Evolutionary conservation across 2,329 filamentous ascomycete species (phyloP).

Genomic region (Diaporthe amygdali): DNA sequence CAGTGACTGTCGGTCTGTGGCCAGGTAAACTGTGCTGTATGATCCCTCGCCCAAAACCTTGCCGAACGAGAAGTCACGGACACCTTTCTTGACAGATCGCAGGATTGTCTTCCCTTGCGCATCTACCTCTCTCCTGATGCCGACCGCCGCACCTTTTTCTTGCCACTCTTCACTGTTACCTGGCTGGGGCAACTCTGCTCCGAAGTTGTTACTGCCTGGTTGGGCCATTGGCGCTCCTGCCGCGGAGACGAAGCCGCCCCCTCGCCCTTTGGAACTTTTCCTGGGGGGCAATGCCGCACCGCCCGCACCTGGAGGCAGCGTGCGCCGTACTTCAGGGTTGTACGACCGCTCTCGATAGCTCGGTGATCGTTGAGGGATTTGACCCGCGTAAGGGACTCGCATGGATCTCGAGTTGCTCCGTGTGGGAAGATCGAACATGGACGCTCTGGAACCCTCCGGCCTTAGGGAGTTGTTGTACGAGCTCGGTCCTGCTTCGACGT

Average conservation of each 20-base stretch:
- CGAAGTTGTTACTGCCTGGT: conserved; percentile 32
- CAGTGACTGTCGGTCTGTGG: conserved; percentile 89
- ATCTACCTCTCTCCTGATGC: conserved; percentile 82
- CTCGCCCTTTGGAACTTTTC: conserved; percentile 76
- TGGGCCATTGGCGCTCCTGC: conserved; percentile 49
- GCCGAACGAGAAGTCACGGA: conserved; percentile 95
- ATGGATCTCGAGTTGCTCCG: conserved; percentile 69
- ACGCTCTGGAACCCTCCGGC: conserved; percentile 63
- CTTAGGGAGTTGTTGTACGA: conserved; percentile 43
- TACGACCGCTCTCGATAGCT: conserved; percentile 74
- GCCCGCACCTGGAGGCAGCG: conserved; percentile 41
- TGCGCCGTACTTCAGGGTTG: conserved; percentile 59
- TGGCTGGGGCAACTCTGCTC: conserved; percentile 48
- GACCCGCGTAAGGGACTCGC: conserved; percentile 48
- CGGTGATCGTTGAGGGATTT: conserved; percentile 69
- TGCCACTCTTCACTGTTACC: conserved; percentile 91
- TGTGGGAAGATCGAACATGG: conserved; percentile 58
- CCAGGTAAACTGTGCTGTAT: conserved; percentile 94
- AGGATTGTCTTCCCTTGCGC: conserved; percentile 81
- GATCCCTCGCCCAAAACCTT: conserved; percentile 92
- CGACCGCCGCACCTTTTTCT: conserved; percentile 89
- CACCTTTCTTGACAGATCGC: conserved; percentile 91
- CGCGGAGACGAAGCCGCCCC: conserved; percentile 56
- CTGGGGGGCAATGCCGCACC: conserved; percentile 73
- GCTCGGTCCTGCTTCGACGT: conserved; percentile 40